Evolutionary conservation across 768 basidiomycete species (phyloP), one percentile per base, ranked within the genome.

Genomic region (Calocybe indica): DNA sequence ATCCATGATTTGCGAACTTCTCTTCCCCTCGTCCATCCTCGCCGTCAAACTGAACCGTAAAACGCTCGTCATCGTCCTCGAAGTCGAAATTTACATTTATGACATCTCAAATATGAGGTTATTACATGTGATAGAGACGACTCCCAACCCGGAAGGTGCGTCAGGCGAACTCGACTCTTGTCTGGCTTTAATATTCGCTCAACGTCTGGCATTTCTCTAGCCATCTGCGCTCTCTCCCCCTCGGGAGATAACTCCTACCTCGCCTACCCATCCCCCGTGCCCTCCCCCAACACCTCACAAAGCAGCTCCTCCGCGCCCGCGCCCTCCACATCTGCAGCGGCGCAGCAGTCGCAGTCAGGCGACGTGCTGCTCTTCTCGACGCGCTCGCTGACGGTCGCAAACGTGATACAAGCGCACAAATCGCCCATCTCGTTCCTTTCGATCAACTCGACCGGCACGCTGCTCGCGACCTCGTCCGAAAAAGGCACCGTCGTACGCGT

Each of bases 61-160:
- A 67, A 88, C 92, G 0, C 80, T 99, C 40, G 91, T 97, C 30
- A 93, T 99, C 57, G 88, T 98, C 5, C 79, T 99, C 42, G 96
- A 97, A 62, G 80, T 80, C n/a, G 94, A 97, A 65, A 97, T 99
- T 40, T 99, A 99, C 71, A 92, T 97, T 43, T 98, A 98, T 61
- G 96, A 99, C 63, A 98, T 98, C 58, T 90, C 87, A 41, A 99
- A 97, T 55, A 98, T 99, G 96, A 85, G 93, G 48, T 77, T 99
- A 28, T 69, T 96, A 35, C 95, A 98, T 64, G 95, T 97, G 36
- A 94, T 98, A 39, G 96, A 99, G 71, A 98, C 96, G 0, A 85
- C 89, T 6, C 82, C 91, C 0, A 99, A 99, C 63, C 92, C 95
- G 2, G 88, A 96, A 60, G 94, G 94, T 92, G 65, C 55, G 66